These are phyloP conservation scores for Penicillium sp. DNA, from an alignment of 2,329 filamentous ascomycete genomes.

Conservation along the genomic window DNA sequence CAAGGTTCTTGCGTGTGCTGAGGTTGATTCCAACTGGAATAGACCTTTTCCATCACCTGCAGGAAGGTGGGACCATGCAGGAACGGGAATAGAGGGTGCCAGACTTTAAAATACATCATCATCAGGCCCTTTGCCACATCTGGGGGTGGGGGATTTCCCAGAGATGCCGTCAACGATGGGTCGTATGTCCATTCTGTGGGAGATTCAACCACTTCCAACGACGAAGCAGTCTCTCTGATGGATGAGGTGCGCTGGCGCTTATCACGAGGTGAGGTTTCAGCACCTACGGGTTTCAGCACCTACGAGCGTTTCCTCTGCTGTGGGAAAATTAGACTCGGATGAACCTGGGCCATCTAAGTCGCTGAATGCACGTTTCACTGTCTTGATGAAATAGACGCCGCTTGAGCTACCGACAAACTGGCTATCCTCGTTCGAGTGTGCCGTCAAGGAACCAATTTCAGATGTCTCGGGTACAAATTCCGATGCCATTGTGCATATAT, in stretches of 20 bases:
- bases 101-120: constrained; percentile 51
- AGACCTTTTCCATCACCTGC: constrained; percentile 45
- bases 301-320: constrained; percentile 31
- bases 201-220: constrained; percentile 4
- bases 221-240: neutral
- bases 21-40: constrained; percentile 24
- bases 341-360: constrained; percentile 26
- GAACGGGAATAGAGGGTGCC: constrained; percentile 55
- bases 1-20: neutral
- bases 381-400: constrained; percentile 55
- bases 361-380: constrained; percentile 52
- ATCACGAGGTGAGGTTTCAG: constrained; percentile 22
- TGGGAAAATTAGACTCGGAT: constrained; percentile 27
- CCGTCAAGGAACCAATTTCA: constrained; percentile 45
- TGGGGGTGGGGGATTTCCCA: constrained; percentile 30
- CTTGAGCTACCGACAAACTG: constrained; percentile 54
- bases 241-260: constrained; percentile 16
- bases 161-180: constrained; percentile 19
- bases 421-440: constrained; percentile 46
- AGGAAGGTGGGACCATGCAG: constrained; percentile 52
- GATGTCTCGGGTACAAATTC: constrained; percentile 29
- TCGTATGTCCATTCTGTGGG: constrained; percentile 31
- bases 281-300: constrained; percentile 27
- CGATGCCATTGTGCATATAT: constrained; percentile 9
- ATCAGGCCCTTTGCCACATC: constrained; percentile 44